Base-by-base conservation (phyloP, 495 filamentous ascomycete genomes). In the Podospora pseudopauciseta region DNA sequence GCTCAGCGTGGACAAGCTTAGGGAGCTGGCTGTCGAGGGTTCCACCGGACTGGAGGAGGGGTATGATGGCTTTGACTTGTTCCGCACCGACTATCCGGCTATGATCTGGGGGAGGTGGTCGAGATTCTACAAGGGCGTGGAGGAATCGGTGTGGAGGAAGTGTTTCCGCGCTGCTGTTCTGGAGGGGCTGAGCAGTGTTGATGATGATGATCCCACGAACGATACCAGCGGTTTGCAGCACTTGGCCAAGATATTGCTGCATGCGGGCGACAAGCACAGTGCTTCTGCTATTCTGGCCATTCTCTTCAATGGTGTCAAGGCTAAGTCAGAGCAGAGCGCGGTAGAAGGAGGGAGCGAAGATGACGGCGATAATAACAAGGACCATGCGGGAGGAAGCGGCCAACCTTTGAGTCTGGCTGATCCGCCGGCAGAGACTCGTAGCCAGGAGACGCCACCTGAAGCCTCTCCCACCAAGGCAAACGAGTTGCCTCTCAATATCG, bases 91-190 rank as follows among this genome's bases (percentile, higher is more conserved):
- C n/a, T 70, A 70, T 20, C 64, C 64, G 44, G 64, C 64, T 2
- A 66, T 70, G 68, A 20, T 70, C 11, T 70, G 68, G 68, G 68
- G 68, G 18, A 64, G 68, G 2, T 70, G 64, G 68, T 57, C 66
- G 34, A 54, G 68, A 44, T 60, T 63, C 39, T 34, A 70, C 64
- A 63, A 62, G 34, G 15, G 30, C 1, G 68, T 32, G 13, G 64
- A 63, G 26, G 64, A 70, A 44, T 18, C 60, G 2, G 53, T 26
- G 53, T 70, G 68, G 68, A 66, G 59, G 20, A 70, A 70, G 27
- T 65, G 59, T 49, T 70, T 70, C 60, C 58, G 60, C 6, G 39
- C 68, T 16, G 16, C 58, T 49, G 18, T 70, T 2, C 28, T 70
- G 18, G 60, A 70, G 15, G 58, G 63, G 53, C 28, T 70, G 34